Evolutionary conservation across 768 basidiomycete species (phyloP).

Genomic region (Leccinum obscurum): DNA sequence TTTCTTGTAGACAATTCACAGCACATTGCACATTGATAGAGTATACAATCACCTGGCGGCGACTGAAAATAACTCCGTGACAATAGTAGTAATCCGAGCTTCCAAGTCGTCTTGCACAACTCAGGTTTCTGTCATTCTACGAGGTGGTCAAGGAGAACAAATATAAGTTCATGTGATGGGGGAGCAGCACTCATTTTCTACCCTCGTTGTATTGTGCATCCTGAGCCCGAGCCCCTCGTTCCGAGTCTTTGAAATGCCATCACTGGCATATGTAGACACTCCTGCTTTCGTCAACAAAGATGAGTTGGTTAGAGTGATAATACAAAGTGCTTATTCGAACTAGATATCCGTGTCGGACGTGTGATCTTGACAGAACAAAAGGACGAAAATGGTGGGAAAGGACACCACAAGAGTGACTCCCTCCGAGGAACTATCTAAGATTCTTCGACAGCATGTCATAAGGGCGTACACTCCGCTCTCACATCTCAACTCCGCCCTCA

Average conservation of each 20-base stretch:
- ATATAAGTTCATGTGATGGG: background rate
- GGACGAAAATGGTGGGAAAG: too few relatives aligned
- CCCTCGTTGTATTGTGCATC: too few relatives aligned
- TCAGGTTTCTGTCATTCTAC: too few relatives aligned
- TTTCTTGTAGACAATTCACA: background rate
- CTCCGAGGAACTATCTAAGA: background rate
- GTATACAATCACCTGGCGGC: too few relatives aligned
- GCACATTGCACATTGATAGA: background rate
- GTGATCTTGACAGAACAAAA: background rate
- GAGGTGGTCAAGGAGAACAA: background rate
- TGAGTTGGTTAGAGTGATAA: background rate
- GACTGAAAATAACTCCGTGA: background rate
- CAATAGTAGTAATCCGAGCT: background rate
- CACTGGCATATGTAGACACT: too few relatives aligned
- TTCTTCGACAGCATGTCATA: too few relatives aligned
- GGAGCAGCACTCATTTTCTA: background rate
- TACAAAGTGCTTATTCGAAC: background rate
- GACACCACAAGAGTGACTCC: too few relatives aligned
- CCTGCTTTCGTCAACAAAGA: background rate
- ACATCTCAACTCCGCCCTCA: background rate
- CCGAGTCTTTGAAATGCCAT: too few relatives aligned
- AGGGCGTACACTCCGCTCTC: background rate
- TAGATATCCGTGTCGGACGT: too few relatives aligned
- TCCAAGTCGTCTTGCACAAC: background rate
- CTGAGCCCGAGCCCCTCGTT: too few relatives aligned